A percentile compares a stretch with the other conserved stretches of the same genome.
Conservation (phyloP, 306 rosid genomes). For the Malus fusca region DNA sequence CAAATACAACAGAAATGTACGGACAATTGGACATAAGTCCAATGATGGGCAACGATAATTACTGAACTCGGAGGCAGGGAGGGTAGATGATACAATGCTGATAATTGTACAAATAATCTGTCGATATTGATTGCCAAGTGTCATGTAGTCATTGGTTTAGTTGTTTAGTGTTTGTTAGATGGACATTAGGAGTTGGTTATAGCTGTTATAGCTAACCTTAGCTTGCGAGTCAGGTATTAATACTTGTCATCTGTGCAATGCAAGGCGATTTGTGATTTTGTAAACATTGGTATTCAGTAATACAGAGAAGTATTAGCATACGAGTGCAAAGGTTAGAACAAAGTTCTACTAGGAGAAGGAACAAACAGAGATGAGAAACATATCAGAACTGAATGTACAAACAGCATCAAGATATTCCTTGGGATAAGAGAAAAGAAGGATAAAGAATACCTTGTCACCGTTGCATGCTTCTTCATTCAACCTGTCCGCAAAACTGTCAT, state of each 20-base stretch:
- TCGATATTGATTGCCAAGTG: no score
- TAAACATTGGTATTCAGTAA: no score
- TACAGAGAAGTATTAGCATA: no score
- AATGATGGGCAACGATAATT: neutral
- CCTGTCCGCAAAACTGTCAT: slow-evolving; percentile 18
- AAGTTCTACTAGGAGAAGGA: neutral
- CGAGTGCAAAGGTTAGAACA: no score
- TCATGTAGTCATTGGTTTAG: no score
- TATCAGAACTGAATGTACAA: neutral
- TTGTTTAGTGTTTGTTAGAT: no score
- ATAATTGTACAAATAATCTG: no score
- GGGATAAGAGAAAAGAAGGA: neutral
- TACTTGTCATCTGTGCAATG: no score
- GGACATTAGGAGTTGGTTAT: no score
- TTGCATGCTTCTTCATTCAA: slow-evolving; percentile 23
- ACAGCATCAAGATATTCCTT: neutral
- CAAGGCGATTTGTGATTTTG: no score
- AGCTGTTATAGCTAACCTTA: no score
- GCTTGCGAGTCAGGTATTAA: no score
- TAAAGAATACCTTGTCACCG: slow-evolving; percentile 30
- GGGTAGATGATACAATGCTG: neutral
- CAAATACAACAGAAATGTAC: neutral
- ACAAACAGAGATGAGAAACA: neutral
- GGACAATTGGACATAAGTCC: neutral
- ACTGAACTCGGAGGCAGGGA: neutral